Base-by-base conservation (phyloP, 306 rosid species). In the Senna tora region DNA sequence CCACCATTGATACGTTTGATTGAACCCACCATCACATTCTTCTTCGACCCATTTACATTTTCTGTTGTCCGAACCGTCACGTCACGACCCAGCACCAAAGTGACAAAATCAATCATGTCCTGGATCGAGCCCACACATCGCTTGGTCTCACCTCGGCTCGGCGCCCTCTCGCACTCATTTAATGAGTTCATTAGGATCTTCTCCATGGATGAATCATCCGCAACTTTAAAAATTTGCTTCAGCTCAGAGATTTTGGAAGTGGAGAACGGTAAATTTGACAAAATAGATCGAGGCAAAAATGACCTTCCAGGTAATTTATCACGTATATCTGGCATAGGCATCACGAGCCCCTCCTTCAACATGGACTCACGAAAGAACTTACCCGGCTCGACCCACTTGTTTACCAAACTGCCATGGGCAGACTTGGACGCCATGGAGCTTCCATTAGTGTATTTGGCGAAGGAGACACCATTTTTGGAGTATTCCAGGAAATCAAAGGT, bases 101-200 rank as follows among this genome's bases (percentile, higher is more conserved):
- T 88, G 12, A 93, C 84, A 14, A 93, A 93, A 60, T 93, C 98
- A 30, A 93, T 81, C 98, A 93, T 85, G 50, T 93, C 98, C 73
- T 93, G 96, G 0, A 81, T 51, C 0, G 97, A 88, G 0, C 83
- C 89, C 1, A 93, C 97, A 71, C 98, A 93, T 3, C 87, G 85
- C 38, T 93, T 93, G 0, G 87, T 90, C 87, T 93, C 98, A 0
- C 98, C 96, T 4, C 4, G 13, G 60, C 93, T 88, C 0, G 98
- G 88, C 0, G 81, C 79, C 11, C 97, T 70, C 83, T 88, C 93
- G 61, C 97, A 93, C 64, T 93, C 97, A 0, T 47, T 22, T 33
- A 93, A 47, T 0, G 96, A 77, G 17, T 80, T 80, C 54, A 5
- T 2, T 10, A 92, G 77, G 63, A 87, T 83, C 17, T 75, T 83